A percentile compares a stretch with the other conserved stretches of the same genome.
These are phyloP conservation scores for Hibiscus tridactylites DNA, from an alignment of 345 rosid species.

Conservation along the genomic window DNA sequence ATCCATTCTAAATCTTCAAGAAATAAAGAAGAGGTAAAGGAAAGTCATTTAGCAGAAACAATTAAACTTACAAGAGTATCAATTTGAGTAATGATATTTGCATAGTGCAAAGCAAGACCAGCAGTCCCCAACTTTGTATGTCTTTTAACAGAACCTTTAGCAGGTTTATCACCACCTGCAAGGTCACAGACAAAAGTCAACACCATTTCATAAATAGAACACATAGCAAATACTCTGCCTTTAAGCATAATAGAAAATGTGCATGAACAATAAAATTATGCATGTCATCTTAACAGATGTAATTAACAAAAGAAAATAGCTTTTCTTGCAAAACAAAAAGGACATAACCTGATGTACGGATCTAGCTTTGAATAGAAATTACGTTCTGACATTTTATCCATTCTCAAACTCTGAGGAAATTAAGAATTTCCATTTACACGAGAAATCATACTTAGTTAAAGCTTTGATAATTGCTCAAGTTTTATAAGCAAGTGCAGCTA, in stretches of 20 bases:
- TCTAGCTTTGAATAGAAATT: neutral
- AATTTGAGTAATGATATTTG: slow-evolving; percentile 86
- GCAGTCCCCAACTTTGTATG: slow-evolving; percentile 74
- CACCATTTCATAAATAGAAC: neutral
- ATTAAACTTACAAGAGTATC: slow-evolving; percentile 80
- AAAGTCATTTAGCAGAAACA: neutral
- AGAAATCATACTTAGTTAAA: neutral
- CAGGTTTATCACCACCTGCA: slow-evolving; percentile 62
- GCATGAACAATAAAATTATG: neutral
- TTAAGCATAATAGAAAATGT: neutral
- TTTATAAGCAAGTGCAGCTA: neutral
- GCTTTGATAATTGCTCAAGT: neutral
- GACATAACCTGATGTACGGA: neutral
- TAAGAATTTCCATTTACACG: neutral
- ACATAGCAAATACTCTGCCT: neutral
- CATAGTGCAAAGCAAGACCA: slow-evolving; percentile 97
- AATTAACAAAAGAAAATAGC: neutral
- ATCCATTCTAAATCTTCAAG: neutral
- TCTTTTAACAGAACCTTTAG: slow-evolving; percentile 29
- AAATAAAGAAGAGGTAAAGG: neutral
- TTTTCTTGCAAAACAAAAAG: neutral
- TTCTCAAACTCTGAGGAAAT: neutral
- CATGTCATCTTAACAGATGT: neutral
- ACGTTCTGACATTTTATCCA: neutral
- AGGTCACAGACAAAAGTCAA: slow-evolving; percentile 12